Conservation (phyloP, 257 asterid species). For the Solanum lycopersicoides region DNA sequence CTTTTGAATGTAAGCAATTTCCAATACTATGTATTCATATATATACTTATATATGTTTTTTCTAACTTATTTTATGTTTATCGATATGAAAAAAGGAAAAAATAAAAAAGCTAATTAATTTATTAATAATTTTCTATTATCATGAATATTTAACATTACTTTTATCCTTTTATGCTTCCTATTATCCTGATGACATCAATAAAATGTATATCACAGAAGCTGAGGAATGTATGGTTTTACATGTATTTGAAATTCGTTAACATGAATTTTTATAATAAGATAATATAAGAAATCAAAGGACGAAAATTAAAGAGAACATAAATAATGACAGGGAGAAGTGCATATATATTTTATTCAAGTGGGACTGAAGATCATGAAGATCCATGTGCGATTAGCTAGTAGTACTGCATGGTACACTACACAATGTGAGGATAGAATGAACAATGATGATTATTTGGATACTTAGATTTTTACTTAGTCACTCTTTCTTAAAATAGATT, state of each 20-base stretch:
- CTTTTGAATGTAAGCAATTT: background rate
- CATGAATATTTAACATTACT: background rate
- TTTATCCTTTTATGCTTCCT: background rate
- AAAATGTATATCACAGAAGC: background rate
- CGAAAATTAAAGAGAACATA: background rate
- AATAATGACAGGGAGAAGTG: background rate
- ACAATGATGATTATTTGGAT: background rate
- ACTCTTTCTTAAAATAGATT: too few species aligned
- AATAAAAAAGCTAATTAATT: background rate
- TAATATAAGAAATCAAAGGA: background rate
- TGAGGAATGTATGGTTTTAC: background rate
- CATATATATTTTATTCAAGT: background rate
- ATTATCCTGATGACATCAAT: background rate
- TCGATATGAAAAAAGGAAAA: background rate
- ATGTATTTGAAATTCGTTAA: background rate
- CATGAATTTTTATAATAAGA: background rate
- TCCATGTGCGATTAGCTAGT: background rate
- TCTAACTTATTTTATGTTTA: background rate
- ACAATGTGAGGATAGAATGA: background rate
- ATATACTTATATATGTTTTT: too few species aligned
- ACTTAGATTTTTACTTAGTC: too few species aligned
- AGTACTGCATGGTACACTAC: background rate
- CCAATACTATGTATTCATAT: background rate
- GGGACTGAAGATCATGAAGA: background rate
- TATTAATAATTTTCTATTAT: too few species aligned